Evolutionary conservation across 176 grass and related monocot genomes (phyloP), one percentile per base, ranked within the genome.

Genomic region (Phyllostachys edulis): DNA sequence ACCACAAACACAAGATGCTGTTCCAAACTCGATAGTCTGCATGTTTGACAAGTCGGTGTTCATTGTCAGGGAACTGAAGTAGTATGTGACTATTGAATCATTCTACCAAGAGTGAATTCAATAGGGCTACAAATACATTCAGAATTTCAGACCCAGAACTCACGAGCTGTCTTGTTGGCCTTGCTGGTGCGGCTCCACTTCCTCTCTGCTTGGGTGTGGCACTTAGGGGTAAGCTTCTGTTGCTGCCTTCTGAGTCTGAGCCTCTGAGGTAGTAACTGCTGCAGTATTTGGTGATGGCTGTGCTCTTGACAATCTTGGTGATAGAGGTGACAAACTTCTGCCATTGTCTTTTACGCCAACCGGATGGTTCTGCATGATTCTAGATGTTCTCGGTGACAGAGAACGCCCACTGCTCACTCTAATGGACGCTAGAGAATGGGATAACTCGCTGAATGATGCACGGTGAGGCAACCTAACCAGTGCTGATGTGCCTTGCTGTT

Each of bases 111-210:
- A 23, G n/a, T 27, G 17, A 72, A 44, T 70, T 81, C 36, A 69
- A 55, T 29, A 68, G 45, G 45, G 67, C 17, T 32, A 59, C 65
- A 81, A 44, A 61, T 71, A 52, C 67, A 71, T 44, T 46, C 51
- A 4, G 32, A 34, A 34, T 34, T 23, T 50, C 54, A 9, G 67
- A 20, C 11, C 9, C 51, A 81, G 13, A 47, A 11, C 20, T 83
- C 29, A 83, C 6, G 39, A 73, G 11, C 80, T 83, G 73, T 63
- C 80, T 73, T n/a, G 56, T 63, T 50, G 69, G 69, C 27, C 69
- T 72, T 49, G 69, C 27, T 62, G 69, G 80, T 49, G 52, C 18
- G 1, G 54, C 24, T 72, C 54, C 68, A 82, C 24, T 62, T 9
- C 57, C 9, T 23, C 57, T 26, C 24, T n/a, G n/a, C n/a, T 9